A percentile compares a stretch with the other conserved stretches of the same genome.
Conservation (phyloP, 306 rosid species). For the Casuarina equisetifolia region DNA sequence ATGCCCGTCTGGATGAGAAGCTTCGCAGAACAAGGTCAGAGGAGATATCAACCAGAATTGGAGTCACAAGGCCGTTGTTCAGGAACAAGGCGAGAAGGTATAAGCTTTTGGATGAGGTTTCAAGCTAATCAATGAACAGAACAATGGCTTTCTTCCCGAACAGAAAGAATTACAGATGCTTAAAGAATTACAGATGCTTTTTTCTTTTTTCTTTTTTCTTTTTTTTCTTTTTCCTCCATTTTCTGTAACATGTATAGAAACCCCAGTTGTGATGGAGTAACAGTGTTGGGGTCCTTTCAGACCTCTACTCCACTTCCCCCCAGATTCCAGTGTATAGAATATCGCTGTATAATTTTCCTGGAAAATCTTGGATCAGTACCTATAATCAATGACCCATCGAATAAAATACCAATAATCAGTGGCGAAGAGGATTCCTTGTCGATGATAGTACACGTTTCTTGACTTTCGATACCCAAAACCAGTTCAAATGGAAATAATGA, state of each 20-base stretch:
- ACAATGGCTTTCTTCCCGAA: conserved; percentile 16
- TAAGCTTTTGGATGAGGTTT: conserved; percentile 94
- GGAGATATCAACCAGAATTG: conserved; percentile 37
- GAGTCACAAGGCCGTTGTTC: conserved; percentile 54
- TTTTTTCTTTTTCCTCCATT: neutral
- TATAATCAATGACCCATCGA: neutral
- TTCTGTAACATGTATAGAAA: neutral
- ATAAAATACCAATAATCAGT: neutral
- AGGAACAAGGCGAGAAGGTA: conserved; percentile 95
- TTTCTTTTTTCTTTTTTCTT: neutral
- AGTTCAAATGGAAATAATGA: neutral
- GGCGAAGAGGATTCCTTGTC: too few relatives aligned
- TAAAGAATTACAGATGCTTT: neutral
- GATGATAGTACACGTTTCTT: neutral
- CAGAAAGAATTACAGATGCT: neutral
- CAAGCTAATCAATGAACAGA: conserved; percentile 42
- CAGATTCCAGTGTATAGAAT: neutral
- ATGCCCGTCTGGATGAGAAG: conserved; percentile 46
- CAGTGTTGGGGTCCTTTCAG: neutral
- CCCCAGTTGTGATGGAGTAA: neutral
- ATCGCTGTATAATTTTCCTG: neutral
- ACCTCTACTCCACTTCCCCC: neutral
- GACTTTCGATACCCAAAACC: neutral
- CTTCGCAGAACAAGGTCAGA: conserved; percentile 66
- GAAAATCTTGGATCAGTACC: neutral